phyloP scores from a whole-genome alignment of 2,329 filamentous ascomycete species.

The Rhexocercosporidium sp. region DNA sequence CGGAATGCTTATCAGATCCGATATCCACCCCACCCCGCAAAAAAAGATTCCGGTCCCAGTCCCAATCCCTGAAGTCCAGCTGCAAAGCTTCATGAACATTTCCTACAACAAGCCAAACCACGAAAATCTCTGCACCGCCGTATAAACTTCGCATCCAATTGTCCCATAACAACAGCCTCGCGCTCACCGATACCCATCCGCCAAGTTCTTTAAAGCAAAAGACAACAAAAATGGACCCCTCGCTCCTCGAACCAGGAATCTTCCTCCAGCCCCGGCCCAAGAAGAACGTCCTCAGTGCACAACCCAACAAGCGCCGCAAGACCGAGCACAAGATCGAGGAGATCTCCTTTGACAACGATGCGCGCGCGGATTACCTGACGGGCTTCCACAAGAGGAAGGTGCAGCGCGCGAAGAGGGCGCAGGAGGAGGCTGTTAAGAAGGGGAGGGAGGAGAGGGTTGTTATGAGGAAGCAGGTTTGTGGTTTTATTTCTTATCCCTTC shows the following conservation, averaged over 20 bases:
- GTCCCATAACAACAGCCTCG: neutral
- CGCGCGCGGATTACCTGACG: slow-evolving; percentile 85
- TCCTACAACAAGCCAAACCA: neutral
- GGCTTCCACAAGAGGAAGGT: slow-evolving; percentile 97
- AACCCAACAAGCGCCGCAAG: slow-evolving; percentile 70
- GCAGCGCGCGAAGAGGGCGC: slow-evolving; percentile 81
- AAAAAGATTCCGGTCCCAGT: slow-evolving; percentile 10
- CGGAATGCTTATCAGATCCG: slow-evolving; percentile 1
- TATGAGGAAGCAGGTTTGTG: slow-evolving; percentile 74
- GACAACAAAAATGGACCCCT: slow-evolving; percentile 25
- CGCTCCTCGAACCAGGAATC: slow-evolving; percentile 41
- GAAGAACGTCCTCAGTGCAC: slow-evolving; percentile 59
- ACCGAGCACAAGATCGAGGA: slow-evolving; percentile 66
- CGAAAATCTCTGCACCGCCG: neutral
- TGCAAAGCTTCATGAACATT: slow-evolving; percentile 5
- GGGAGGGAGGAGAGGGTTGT: slow-evolving; percentile 78
- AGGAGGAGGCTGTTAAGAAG: slow-evolving; percentile 78
- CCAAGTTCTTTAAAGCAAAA: too few species aligned
- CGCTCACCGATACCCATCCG: neutral
- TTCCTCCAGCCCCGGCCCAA: slow-evolving; percentile 65
- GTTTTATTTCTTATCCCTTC: neutral
- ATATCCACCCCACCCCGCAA: slow-evolving; percentile 10
- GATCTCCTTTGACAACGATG: slow-evolving; percentile 81
- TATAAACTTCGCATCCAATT: neutral
- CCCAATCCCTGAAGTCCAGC: too few species aligned